Percentiles rank a stretch among this genome's conserved stretches.
Conservation (phyloP, 148 eudicot species). For the Silene conica region DNA sequence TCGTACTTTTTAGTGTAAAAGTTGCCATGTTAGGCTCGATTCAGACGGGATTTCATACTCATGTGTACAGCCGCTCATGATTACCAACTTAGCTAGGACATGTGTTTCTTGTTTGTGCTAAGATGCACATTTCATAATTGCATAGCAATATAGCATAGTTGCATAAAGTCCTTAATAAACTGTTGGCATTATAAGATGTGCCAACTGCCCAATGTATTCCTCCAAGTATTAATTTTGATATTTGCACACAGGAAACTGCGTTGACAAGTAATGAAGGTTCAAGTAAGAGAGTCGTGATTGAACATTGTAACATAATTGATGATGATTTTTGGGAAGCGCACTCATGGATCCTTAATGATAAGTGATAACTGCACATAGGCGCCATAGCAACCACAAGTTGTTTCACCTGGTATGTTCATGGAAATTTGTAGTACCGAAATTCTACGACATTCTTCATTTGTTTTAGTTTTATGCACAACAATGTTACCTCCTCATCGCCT, state of each 20-base stretch:
- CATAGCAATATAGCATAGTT: neutral
- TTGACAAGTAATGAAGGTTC: slow-evolving; percentile 7
- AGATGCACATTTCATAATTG: neutral
- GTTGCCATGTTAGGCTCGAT: too few species aligned
- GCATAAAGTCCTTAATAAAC: neutral
- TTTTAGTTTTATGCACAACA: neutral
- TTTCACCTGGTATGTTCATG: neutral
- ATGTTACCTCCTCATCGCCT: neutral
- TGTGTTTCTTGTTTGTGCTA: neutral
- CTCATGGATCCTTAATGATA: slow-evolving; percentile 44
- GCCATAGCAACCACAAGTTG: neutral
- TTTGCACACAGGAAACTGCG: slow-evolving; percentile 31
- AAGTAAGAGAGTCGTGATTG: slow-evolving; percentile 38
- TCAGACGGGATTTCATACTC: too few species aligned
- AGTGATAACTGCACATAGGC: too few species aligned
- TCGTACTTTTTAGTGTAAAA: too few species aligned
- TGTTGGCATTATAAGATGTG: neutral
- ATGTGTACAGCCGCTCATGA: too few species aligned
- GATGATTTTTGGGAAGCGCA: slow-evolving; percentile 55
- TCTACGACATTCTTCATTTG: neutral
- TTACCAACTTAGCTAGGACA: too few species aligned
- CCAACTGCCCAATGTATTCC: neutral
- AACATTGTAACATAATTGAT: slow-evolving; percentile 63
- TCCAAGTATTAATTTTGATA: neutral
- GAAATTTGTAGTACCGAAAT: neutral